A percentile compares a stretch with the other conserved stretches of the same genome.
phyloP scores from a whole-genome alignment of 345 rosid species.

The Sonneratia alba region DNA sequence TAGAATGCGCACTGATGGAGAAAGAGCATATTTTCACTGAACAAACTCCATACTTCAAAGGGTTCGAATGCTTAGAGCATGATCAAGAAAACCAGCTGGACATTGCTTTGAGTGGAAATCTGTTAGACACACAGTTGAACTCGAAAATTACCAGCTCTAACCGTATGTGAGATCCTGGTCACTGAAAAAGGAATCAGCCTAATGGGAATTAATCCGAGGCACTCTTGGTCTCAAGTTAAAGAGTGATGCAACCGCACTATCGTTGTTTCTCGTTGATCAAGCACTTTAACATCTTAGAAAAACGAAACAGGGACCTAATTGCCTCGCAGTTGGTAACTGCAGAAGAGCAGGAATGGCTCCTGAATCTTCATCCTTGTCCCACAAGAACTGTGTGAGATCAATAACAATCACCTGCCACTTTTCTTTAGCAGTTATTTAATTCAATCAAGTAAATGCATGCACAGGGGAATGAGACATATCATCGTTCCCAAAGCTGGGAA shows the following conservation, averaged over 20 bases:
- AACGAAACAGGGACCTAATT: not conserved
- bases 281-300: not conserved
- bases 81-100: not conserved
- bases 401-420: conserved; percentile 5
- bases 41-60: not conserved
- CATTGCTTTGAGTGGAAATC: not conserved
- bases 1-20: not conserved
- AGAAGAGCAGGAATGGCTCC: conserved; percentile 25
- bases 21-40: not conserved
- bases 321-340: conserved; percentile 12
- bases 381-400: not conserved
- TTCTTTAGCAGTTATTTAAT: conserved; percentile 4
- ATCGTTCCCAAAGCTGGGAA: not conserved
- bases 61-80: not conserved
- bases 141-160: not conserved
- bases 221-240: too few species aligned
- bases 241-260: not conserved
- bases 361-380: conserved; percentile 10
- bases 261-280: not conserved
- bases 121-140: not conserved
- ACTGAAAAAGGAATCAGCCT: not conserved
- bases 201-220: too few species aligned
- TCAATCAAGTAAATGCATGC: not conserved
- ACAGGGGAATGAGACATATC: not conserved
- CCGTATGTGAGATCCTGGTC: not conserved